These are phyloP conservation scores for Spergularia bocconei DNA, from an alignment of 148 eudicot species.

Conservation along the genomic window DNA sequence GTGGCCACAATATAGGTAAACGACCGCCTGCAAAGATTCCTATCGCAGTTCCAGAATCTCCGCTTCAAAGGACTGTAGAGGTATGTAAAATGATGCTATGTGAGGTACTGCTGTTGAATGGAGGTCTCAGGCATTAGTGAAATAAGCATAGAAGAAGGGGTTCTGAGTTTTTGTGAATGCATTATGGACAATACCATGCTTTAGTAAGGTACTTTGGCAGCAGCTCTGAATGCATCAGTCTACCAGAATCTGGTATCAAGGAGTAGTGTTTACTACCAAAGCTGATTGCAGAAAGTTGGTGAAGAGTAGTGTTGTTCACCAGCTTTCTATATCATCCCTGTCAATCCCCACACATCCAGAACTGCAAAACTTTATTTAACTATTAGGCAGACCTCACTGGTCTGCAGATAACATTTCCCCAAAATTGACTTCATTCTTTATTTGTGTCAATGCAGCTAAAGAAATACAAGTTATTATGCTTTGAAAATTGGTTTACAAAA, in stretches of 20 bases:
- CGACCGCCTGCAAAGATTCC: slow-evolving; percentile 92
- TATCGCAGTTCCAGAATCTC: slow-evolving; percentile 69
- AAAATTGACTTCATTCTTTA: background rate
- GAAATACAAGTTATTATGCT: too few species aligned
- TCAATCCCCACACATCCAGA: background rate
- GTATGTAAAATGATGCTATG: slow-evolving; percentile 31
- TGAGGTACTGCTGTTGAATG: background rate
- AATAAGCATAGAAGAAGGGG: background rate
- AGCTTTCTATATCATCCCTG: background rate
- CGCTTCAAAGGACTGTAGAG: slow-evolving; percentile 47
- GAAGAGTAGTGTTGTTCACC: background rate
- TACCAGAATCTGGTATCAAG: background rate
- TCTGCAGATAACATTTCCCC: background rate
- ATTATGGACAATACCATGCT: slow-evolving; percentile 6
- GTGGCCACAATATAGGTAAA: slow-evolving; percentile 48
- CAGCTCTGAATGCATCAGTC: slow-evolving; percentile 7
- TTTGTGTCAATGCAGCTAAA: background rate
- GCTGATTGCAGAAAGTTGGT: slow-evolving; percentile 9
- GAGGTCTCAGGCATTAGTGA: background rate
- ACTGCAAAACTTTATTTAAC: background rate
- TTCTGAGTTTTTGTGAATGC: background rate
- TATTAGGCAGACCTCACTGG: slow-evolving; percentile 4
- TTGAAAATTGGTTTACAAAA: too few species aligned
- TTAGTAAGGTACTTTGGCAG: background rate
- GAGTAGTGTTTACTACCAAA: background rate